A percentile compares a stretch with the other conserved stretches of the same genome.
Evolutionary conservation across 108 stramenopile species (phyloP).

Genomic region (Cyclotella distinguenda): DNA sequence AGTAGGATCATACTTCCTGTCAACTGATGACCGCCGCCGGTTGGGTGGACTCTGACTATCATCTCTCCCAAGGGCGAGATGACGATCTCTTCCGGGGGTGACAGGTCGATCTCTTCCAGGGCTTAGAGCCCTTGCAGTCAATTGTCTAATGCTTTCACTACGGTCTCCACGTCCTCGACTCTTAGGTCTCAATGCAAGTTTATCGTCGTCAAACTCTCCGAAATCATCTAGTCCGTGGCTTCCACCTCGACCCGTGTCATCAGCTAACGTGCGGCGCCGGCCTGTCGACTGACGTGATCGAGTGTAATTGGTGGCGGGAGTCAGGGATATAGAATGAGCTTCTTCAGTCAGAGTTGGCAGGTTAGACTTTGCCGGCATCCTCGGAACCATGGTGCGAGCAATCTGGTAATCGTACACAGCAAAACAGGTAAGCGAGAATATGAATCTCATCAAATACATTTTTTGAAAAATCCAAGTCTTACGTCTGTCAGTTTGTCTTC

Average conservation of each 20-base stretch:
- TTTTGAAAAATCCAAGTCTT: too few relatives aligned
- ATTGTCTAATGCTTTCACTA: conserved; percentile 29
- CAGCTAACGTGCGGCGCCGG: neutral
- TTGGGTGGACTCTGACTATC: conserved; percentile 18
- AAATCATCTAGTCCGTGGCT: conserved; percentile 12
- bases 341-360: conserved; percentile 2
- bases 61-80: conserved; percentile 13
- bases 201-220: conserved; percentile 3
- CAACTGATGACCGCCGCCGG: neutral
- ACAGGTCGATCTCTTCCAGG: conserved; percentile 19
- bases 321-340: conserved; percentile 1
- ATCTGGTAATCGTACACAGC: too few relatives aligned
- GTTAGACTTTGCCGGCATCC: neutral
- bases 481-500: conserved; percentile 40
- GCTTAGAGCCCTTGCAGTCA: conserved; percentile 34
- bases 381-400: conserved; percentile 39
- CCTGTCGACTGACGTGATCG: neutral
- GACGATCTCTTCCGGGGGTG: too few relatives aligned
- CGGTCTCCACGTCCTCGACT: conserved; percentile 39
- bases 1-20: conserved; percentile 30
- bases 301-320: conserved; percentile 4
- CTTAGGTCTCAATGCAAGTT: conserved; percentile 3
- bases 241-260: conserved; percentile 1
- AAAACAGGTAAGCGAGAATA: too few relatives aligned
- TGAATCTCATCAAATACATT: too few relatives aligned